Percentiles rank a stretch among this genome's conserved stretches.
Conservation (phyloP, 129 eudicot species). For the Escallonia herrerae region DNA sequence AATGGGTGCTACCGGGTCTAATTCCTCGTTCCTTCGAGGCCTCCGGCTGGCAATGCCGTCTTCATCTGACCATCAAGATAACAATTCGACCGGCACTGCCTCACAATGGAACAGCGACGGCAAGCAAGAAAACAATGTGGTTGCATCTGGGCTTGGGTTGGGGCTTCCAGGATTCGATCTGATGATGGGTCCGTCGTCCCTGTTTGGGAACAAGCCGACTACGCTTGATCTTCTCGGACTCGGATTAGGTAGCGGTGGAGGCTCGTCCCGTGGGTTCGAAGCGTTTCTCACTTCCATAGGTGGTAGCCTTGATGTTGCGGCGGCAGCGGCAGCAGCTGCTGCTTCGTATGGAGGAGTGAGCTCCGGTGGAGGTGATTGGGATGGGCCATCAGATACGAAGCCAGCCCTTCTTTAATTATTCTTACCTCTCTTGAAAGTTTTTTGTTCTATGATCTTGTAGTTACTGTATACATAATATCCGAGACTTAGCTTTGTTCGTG, state of each 20-base stretch:
- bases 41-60: slow-evolving; percentile 43
- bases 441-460: not conserved
- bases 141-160: slow-evolving; percentile 34
- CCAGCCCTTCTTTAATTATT: slow-evolving; percentile 42
- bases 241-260: slow-evolving; percentile 42
- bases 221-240: slow-evolving; percentile 81
- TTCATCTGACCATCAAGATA: slow-evolving; percentile 18
- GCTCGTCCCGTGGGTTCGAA: slow-evolving; percentile 37
- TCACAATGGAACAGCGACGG: slow-evolving; percentile 26
- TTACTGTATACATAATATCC: too few species aligned
- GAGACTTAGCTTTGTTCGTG: too few species aligned
- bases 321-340: too few species aligned
- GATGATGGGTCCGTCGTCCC: slow-evolving; percentile 32
- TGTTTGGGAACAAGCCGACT: slow-evolving; percentile 43
- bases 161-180: slow-evolving; percentile 19
- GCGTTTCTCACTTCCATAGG: slow-evolving; percentile 47
- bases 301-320: slow-evolving; percentile 21
- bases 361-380: slow-evolving; percentile 39
- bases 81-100: slow-evolving; percentile 4
- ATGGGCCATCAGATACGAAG: slow-evolving; percentile 51
- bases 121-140: slow-evolving; percentile 27
- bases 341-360: slow-evolving; percentile 21
- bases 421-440: not conserved
- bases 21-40: slow-evolving; percentile 65
- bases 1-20: slow-evolving; percentile 63